Evolutionary conservation across 371 early-diverging fungal species (phyloP).

Genomic region (Actinomortierella ambigua): DNA sequence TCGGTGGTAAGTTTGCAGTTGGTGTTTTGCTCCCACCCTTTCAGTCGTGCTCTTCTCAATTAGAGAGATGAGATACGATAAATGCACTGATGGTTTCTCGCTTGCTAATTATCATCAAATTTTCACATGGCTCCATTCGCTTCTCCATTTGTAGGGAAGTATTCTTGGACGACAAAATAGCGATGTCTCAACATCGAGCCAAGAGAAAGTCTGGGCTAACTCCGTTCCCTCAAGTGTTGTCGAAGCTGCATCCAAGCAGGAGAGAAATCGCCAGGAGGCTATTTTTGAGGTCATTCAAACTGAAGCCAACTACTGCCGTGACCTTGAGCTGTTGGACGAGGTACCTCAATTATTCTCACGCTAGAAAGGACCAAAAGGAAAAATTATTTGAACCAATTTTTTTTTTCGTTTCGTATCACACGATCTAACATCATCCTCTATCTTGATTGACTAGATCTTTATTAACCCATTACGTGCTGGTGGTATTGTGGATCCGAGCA

Average conservation of each 20-base stretch:
- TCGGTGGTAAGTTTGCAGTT: constrained; percentile 20
- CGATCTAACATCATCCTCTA: neutral
- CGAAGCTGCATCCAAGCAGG: constrained; percentile 72
- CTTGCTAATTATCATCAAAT: neutral
- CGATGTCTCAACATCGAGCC: constrained; percentile 21
- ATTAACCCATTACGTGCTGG: constrained; percentile 73
- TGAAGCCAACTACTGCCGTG: constrained; percentile 88
- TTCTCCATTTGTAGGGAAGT: constrained; percentile 10
- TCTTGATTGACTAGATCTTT: constrained; percentile 56
- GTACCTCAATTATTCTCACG: constrained; percentile 51
- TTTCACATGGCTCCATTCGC: neutral
- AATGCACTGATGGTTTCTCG: neutral
- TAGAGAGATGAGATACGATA: too few species aligned
- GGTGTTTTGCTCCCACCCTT: too few species aligned
- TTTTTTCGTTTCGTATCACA: neutral
- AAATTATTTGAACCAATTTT: neutral
- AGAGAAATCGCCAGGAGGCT: constrained; percentile 89
- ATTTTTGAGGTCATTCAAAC: constrained; percentile 91
- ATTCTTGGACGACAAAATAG: constrained; percentile 29
- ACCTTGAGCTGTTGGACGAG: constrained; percentile 74
- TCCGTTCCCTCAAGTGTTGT: constrained; percentile 71
- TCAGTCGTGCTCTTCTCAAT: too few species aligned
- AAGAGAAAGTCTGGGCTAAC: constrained; percentile 63
- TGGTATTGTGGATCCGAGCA: constrained; percentile 66
- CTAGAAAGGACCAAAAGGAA: too few species aligned